Conservation (phyloP, 116 monocot genomes). For the Cymodocea nodosa region DNA sequence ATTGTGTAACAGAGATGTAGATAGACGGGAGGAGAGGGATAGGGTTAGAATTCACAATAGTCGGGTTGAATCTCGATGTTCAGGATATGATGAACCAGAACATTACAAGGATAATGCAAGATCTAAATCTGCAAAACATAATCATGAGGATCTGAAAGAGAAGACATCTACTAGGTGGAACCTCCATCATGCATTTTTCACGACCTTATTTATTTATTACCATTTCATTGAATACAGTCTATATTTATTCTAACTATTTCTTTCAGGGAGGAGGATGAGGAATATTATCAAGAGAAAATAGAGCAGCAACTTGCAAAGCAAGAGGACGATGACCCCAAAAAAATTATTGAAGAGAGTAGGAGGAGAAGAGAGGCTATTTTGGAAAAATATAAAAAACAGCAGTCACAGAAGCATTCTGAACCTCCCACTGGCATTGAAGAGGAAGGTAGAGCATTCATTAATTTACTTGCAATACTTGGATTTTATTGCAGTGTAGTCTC, state of each 20-base stretch:
- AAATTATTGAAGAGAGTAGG: slow-evolving; percentile 90
- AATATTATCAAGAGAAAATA: slow-evolving; percentile 74
- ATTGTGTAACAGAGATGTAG: slow-evolving; percentile 12
- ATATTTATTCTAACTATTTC: not conserved
- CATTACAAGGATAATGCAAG: not conserved
- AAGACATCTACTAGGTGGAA: slow-evolving; percentile 28
- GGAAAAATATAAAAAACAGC: slow-evolving; percentile 76
- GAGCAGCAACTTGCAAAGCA: slow-evolving; percentile 71
- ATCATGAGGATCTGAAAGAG: slow-evolving; percentile 21
- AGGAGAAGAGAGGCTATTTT: slow-evolving; percentile 78
- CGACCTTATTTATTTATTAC: slow-evolving; percentile 1
- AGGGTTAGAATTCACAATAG: slow-evolving; percentile 9
- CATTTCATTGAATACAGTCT: too few relatives aligned
- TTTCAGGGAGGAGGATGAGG: slow-evolving; percentile 64
- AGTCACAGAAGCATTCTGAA: slow-evolving; percentile 26
- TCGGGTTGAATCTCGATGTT: slow-evolving; percentile 19
- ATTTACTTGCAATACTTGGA: not conserved
- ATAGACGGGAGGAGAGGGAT: slow-evolving; percentile 18
- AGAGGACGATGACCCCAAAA: slow-evolving; percentile 88
- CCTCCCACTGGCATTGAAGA: slow-evolving; percentile 17
- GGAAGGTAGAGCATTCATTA: slow-evolving; percentile 19
- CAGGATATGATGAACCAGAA: slow-evolving; percentile 27
- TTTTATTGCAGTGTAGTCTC: not conserved
- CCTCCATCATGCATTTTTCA: not conserved
- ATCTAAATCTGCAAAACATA: slow-evolving; percentile 9